Conservation (phyloP, 768 basidiomycete species). For the Tremella fuciformis region DNA sequence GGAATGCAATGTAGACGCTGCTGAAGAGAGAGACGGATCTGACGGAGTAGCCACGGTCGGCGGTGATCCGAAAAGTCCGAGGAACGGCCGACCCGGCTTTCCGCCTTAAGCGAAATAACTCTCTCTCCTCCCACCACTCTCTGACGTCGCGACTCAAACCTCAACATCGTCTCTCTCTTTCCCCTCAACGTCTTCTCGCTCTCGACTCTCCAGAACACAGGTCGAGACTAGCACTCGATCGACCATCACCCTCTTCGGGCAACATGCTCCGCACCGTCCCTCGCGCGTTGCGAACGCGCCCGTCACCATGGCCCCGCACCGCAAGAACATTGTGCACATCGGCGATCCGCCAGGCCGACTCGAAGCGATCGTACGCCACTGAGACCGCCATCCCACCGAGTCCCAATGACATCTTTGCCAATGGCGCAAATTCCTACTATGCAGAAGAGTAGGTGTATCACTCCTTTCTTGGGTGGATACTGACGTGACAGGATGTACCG, state of each 20-base stretch:
- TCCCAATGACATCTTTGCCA: slow-evolving; percentile 64
- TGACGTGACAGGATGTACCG: slow-evolving; percentile 69
- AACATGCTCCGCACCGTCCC: slow-evolving; percentile 37
- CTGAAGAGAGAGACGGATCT: too few relatives aligned
- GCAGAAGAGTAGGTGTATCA: slow-evolving; percentile 64
- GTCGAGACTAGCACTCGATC: neutral
- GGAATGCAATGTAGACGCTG: too few relatives aligned
- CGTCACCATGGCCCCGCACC: slow-evolving; percentile 4
- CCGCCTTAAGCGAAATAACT: slow-evolving; percentile 3
- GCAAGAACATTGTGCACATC: slow-evolving; percentile 9
- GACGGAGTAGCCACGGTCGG: too few relatives aligned
- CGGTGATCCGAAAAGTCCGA: slow-evolving; percentile 7
- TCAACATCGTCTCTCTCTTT: slow-evolving; percentile 3
- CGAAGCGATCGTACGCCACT: slow-evolving; percentile 31
- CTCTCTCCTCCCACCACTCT: neutral
- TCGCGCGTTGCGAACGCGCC: slow-evolving; percentile 20
- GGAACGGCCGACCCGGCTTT: slow-evolving; percentile 9
- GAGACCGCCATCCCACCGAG: slow-evolving; percentile 44
- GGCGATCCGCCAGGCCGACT: slow-evolving; percentile 9
- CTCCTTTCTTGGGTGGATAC: neutral
- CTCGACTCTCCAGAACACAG: neutral
- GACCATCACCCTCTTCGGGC: neutral
- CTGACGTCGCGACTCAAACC: neutral
- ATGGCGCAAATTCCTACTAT: slow-evolving; percentile 92
- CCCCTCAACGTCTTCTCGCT: neutral